A percentile compares a stretch with the other conserved stretches of the same genome.
phyloP scores from a whole-genome alignment of 1,284 basidiomycete genomes.

The Rhodofomes roseus region DNA sequence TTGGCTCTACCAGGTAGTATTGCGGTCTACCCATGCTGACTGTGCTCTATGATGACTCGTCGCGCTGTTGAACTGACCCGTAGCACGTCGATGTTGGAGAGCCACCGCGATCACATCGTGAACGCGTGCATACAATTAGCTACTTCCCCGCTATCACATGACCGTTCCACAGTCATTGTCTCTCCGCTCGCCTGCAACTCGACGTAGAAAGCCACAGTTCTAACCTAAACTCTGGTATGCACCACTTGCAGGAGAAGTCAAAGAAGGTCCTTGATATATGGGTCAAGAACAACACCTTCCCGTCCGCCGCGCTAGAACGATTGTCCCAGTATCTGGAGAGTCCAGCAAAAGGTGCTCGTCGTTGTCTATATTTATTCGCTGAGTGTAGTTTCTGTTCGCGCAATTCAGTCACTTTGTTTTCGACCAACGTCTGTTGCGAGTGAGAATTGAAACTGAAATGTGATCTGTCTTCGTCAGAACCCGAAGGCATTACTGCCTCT shows the following conservation, averaged over 20 bases:
- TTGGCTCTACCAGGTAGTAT: not conserved
- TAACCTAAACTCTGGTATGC: constrained; percentile 34
- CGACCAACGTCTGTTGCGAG: constrained; percentile 32
- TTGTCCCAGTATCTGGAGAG: constrained; percentile 63
- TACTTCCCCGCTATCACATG: constrained; percentile 17
- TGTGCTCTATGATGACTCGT: not conserved
- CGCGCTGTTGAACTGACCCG: not conserved
- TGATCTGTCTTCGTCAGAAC: constrained; percentile 60
- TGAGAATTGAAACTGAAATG: constrained; percentile 70
- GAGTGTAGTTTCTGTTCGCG: constrained; percentile 67
- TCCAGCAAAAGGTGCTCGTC: constrained; percentile 79
- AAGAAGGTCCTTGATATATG: constrained; percentile 95
- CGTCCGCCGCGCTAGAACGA: constrained; percentile 61
- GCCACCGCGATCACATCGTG: constrained; percentile 1
- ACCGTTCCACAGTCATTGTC: constrained; percentile 7
- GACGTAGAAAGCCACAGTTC: constrained; percentile 21
- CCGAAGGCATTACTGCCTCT: constrained; percentile 40
- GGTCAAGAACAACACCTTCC: constrained; percentile 85
- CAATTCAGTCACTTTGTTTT: constrained; percentile 51
- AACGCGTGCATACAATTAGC: constrained; percentile 1
- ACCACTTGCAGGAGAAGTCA: constrained; percentile 77
- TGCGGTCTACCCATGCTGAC: not conserved
- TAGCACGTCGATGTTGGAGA: not conserved
- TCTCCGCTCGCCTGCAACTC: constrained; percentile 1
- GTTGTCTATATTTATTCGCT: constrained; percentile 62